Percentiles rank a stretch among this genome's conserved stretches.
Conservation (phyloP, 1,284 basidiomycete genomes). For the Cryptococcus sp. region DNA sequence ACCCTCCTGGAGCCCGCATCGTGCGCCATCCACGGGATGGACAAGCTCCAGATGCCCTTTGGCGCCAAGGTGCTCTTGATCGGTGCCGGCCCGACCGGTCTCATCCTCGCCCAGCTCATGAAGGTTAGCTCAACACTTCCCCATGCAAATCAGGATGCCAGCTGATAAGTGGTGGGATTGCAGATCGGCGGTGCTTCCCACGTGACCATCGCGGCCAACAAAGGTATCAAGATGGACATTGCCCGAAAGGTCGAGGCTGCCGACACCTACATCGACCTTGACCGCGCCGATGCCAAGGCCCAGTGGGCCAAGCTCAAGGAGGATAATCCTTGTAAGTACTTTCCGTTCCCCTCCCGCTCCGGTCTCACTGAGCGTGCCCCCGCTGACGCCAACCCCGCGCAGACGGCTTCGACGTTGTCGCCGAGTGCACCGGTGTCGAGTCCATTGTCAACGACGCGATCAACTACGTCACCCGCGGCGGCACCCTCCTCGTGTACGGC, state of each 20-base stretch:
- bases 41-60: conserved; percentile 72
- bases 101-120: conserved; percentile 79
- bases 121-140: conserved; percentile 54
- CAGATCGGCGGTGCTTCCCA: conserved; percentile 68
- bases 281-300: conserved; percentile 66
- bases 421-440: conserved; percentile 80
- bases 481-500: conserved; percentile 55
- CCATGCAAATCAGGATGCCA: not conserved
- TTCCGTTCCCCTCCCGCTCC: not conserved
- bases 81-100: conserved; percentile 62
- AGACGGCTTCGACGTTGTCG: conserved; percentile 81
- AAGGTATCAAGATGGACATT: conserved; percentile 73
- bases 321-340: conserved; percentile 60
- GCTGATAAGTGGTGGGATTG: not conserved
- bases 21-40: conserved; percentile 82
- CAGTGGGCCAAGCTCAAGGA: conserved; percentile 75
- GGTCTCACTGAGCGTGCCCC: not conserved
- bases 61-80: conserved; percentile 74
- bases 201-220: conserved; percentile 77
- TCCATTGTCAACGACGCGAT: conserved; percentile 74
- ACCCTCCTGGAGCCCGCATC: conserved; percentile 83
- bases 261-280: conserved; percentile 78
- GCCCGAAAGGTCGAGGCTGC: conserved; percentile 70
- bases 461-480: conserved; percentile 69
- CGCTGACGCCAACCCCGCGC: not conserved